Evolutionary conservation across 108 stramenopile genomes (phyloP), one percentile per base, ranked within the genome.

Genomic region (Skeletonema grethae): DNA sequence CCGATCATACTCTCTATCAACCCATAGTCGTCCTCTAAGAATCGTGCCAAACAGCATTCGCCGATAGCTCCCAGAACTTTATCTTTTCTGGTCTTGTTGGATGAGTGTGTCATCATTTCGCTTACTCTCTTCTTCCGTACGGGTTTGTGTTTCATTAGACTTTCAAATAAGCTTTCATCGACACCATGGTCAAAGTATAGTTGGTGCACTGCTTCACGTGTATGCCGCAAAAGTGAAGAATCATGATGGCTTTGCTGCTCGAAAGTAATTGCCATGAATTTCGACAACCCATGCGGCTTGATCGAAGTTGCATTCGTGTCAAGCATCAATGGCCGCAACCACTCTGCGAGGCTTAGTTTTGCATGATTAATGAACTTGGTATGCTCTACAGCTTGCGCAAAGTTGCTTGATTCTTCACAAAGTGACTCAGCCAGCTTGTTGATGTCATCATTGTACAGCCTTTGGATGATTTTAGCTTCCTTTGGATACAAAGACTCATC

Each of bases 11-110:
- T 15, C 22, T 50, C 32, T 53, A 70, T 63, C 22, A 70, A 20
- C 20, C 38, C 34, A 31, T 70, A 70, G 43, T 70, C 69, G 0
- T 63, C 18, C 11, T 29, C 63, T 12, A 65, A 45, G 38, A 30
- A 53, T 65, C 69, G 60, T 10, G 69, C 61, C 8, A 70, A n/a
- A 34, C 69, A 70, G 20, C 69, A 70, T 20, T 70, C 61, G 16
- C 69, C 69, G 11, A 70, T 15, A 29, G 30, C 15, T 9, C 25
- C 24, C 16, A 70, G 61, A 9, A 9, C 50, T 3, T 8, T 20
- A 24, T 6, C 22, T 53, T 22, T 53, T 22, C 8, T 8, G 22
- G 20, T 53, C 1, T 5, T 53, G 20, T 53, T 20, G 63, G 45
- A 50, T 39, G 61, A 65, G 20, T 65, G 43, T 12, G 16, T 24